Evolutionary conservation across 1,284 basidiomycete species (phyloP).

Genomic region (Malassezia psittaci): DNA sequence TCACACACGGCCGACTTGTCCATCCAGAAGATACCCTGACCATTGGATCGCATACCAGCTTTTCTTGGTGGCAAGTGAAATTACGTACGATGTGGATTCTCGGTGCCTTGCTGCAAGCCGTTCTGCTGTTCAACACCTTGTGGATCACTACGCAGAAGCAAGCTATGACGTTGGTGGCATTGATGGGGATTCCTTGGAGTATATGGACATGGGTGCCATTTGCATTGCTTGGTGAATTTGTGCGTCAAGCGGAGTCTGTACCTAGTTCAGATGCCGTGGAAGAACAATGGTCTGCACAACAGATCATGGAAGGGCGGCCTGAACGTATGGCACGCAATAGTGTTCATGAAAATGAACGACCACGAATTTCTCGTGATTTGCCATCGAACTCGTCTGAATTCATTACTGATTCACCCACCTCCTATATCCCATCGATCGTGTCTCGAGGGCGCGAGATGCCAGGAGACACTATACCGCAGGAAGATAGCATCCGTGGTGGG

Average conservation of each 20-base stretch:
- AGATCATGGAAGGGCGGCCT: constrained; percentile 12
- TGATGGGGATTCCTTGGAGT: constrained; percentile 43
- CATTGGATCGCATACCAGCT: background rate
- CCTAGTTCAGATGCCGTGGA: constrained; percentile 29
- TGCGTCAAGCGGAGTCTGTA: constrained; percentile 31
- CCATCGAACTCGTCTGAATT: constrained; percentile 1
- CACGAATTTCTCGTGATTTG: background rate
- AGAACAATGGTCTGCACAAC: constrained; percentile 20
- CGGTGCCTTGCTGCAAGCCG: constrained; percentile 19
- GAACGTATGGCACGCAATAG: background rate
- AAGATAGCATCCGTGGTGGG: constrained; percentile 56
- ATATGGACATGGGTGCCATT: constrained; percentile 44
- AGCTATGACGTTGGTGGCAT: constrained; percentile 32
- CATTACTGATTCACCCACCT: background rate
- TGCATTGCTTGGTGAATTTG: constrained; percentile 42
- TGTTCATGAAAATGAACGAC: background rate
- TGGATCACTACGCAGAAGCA: constrained; percentile 20
- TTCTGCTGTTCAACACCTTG: constrained; percentile 27
- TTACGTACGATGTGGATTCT: constrained; percentile 40
- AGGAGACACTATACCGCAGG: background rate
- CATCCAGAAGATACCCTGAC: background rate
- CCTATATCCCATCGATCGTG: constrained; percentile 14
- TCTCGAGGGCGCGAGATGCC: constrained; percentile 17
- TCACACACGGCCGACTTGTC: constrained; percentile 23
- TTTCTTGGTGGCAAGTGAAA: constrained; percentile 15